Evolutionary conservation across 2,329 filamentous ascomycete genomes (phyloP), one percentile per base, ranked within the genome.

Genomic region (Pezicula neosporulosa): DNA sequence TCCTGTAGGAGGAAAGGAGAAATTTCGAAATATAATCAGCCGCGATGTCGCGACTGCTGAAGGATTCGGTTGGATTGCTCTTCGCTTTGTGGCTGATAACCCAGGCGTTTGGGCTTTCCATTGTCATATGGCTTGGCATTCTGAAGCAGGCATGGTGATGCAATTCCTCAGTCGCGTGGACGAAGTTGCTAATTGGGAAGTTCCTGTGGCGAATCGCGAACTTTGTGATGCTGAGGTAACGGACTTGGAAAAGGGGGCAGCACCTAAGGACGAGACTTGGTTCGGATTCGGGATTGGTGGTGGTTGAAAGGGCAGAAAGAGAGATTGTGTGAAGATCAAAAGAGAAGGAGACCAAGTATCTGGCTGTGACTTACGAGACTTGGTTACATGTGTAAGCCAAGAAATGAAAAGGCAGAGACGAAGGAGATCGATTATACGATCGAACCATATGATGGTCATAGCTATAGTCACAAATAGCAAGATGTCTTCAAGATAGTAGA

Each of bases 81-180:
- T 84, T 12, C 68, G 80, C 49, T 73, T 83, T 13, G 68, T 80
- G 3, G 72, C 80, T 0, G 79, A 83, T 53, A 83, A 82, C 59
- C 75, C 80, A 0, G 81, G 81, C 1, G 57, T 79, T 2, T 83
- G 81, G 80, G 71, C 77, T 0, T 74, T 83, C 19, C 80, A 83
- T 61, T 83, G 80, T 56, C 80, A 83, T 56, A 75, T 82, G 52
- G 69, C 72, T 0, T 84, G 81, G 81, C 81, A 84, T 59, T 71
- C 73, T 0, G 78, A 81, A 56, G 75, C 79, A 1, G 80, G 81
- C 1, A 72, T 83, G 70, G 52, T 77, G 30, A 85, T 85, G 82
- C 78, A 83, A 63, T 75, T 86, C 49, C 58, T 81, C 27, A 76
- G 73, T 7, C 67, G 75, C 28, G 66, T 71, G 10, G 76, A 81